A percentile compares a stretch with the other conserved stretches of the same genome.
Evolutionary conservation across 1,139 yeast species (phyloP).

Genomic region (Pichia terricola): DNA sequence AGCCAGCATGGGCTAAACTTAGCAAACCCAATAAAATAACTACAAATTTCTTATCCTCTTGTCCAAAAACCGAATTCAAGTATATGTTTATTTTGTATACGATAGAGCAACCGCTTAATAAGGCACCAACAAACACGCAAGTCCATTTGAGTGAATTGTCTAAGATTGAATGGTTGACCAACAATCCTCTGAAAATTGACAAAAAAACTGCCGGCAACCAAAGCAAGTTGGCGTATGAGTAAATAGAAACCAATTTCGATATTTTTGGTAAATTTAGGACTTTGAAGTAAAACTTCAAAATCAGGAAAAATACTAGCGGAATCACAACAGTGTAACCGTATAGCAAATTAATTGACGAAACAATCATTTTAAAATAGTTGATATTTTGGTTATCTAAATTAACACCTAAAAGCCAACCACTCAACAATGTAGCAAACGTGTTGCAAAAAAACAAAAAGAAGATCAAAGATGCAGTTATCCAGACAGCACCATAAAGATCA

Average conservation of each 20-base stretch:
- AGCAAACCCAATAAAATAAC: constrained; percentile 24
- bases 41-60: constrained; percentile 24
- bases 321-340: constrained; percentile 64
- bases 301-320: constrained; percentile 45
- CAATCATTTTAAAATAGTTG: constrained; percentile 44
- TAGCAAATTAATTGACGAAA: constrained; percentile 55
- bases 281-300: constrained; percentile 38
- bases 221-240: constrained; percentile 68
- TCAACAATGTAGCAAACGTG: constrained; percentile 48
- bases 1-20: constrained; percentile 32
- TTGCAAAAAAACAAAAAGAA: constrained; percentile 66
- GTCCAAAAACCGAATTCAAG: constrained; percentile 29
- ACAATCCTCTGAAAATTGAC: constrained; percentile 38
- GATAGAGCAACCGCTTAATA: constrained; percentile 41
- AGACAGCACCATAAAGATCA: constrained; percentile 74
- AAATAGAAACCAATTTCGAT: constrained; percentile 45
- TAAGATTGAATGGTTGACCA: constrained; percentile 28
- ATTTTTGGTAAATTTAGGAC: constrained; percentile 30
- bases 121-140: constrained; percentile 37
- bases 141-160: constrained; percentile 35
- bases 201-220: constrained; percentile 74
- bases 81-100: constrained; percentile 36
- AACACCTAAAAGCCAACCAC: constrained; percentile 27
- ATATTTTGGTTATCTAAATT: constrained; percentile 13
- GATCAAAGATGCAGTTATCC: constrained; percentile 77